These are phyloP conservation scores for Podila minutissima DNA, from an alignment of 192 early-diverging fungal species.

Conservation along the genomic window DNA sequence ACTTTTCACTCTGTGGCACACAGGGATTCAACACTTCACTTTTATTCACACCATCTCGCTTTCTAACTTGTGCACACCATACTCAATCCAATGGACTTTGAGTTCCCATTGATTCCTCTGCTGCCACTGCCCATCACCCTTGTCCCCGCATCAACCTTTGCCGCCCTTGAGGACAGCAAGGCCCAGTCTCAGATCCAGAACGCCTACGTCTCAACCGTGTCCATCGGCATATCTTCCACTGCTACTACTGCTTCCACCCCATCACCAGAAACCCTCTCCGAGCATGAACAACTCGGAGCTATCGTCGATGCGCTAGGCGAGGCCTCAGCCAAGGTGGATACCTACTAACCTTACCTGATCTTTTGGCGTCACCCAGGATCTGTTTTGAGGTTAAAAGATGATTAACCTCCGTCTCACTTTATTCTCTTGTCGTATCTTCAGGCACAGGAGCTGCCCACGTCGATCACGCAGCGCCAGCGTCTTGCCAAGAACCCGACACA, in stretches of 20 bases:
- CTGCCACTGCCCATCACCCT: conserved; percentile 42
- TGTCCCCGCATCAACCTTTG: conserved; percentile 43
- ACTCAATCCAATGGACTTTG: conserved; percentile 34
- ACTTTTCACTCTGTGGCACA: neutral
- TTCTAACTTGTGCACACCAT: neutral
- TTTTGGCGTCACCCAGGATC: too few relatives aligned
- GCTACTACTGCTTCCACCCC: neutral
- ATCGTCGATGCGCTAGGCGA: conserved; percentile 53
- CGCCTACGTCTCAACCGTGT: conserved; percentile 26
- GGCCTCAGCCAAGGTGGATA: conserved; percentile 50
- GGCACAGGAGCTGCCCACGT: conserved; percentile 50
- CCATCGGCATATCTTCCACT: conserved; percentile 5
- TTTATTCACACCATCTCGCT: too few relatives aligned
- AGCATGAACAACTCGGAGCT: conserved; percentile 39
- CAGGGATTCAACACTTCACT: neutral
- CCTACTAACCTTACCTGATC: neutral
- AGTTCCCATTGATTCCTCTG: conserved; percentile 45
- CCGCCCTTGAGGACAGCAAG: conserved; percentile 26
- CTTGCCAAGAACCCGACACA: conserved; percentile 49
- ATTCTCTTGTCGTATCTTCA: conserved; percentile 1
- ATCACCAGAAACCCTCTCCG: conserved; percentile 3
- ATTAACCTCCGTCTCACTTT: neutral
- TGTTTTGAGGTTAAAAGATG: neutral
- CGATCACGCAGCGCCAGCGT: conserved; percentile 43
- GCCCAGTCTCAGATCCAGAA: conserved; percentile 20